phyloP scores from a whole-genome alignment of 2,329 filamentous ascomycete species.

The Phoma sp. region DNA sequence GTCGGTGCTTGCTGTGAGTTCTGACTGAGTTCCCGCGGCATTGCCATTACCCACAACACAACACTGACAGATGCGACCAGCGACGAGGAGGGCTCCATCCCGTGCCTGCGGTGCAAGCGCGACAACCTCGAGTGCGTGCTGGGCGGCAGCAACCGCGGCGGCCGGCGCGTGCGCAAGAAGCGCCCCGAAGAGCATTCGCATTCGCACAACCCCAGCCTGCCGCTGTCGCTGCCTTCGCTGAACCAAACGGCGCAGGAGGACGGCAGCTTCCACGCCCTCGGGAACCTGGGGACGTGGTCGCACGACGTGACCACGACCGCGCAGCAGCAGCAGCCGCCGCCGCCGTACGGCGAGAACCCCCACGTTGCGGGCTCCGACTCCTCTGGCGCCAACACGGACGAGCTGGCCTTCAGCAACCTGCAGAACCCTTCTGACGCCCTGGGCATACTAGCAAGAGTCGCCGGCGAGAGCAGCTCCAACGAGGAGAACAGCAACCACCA shows the following conservation, averaged over 20 bases:
- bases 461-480: conserved; percentile 46
- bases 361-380: conserved; percentile 39
- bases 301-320: conserved; percentile 23
- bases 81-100: conserved; percentile 58
- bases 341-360: conserved; percentile 23
- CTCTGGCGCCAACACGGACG: conserved; percentile 35
- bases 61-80: conserved; percentile 22
- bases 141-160: conserved; percentile 65
- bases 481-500: conserved; percentile 25
- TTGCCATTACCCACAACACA: conserved; percentile 2
- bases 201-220: conserved; percentile 18
- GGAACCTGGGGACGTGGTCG: conserved; percentile 47
- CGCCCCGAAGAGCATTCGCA: conserved; percentile 21
- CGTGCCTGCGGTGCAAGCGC: conserved; percentile 64
- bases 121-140: conserved; percentile 65
- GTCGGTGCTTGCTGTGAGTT: conserved; percentile 47
- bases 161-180: conserved; percentile 63
- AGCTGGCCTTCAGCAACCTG: conserved; percentile 50
- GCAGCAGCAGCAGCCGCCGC: conserved; percentile 23
- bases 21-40: conserved; percentile 1
- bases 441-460: conserved; percentile 56
- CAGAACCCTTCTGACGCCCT: conserved; percentile 58
- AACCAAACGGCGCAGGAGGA: conserved; percentile 40
- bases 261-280: conserved; percentile 43
- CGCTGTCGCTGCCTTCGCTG: conserved; percentile 38